A percentile compares a stretch with the other conserved stretches of the same genome.
These are phyloP conservation scores for Simplicillium aogashimaense DNA, from an alignment of 2,329 filamentous ascomycete genomes.

Conservation along the genomic window DNA sequence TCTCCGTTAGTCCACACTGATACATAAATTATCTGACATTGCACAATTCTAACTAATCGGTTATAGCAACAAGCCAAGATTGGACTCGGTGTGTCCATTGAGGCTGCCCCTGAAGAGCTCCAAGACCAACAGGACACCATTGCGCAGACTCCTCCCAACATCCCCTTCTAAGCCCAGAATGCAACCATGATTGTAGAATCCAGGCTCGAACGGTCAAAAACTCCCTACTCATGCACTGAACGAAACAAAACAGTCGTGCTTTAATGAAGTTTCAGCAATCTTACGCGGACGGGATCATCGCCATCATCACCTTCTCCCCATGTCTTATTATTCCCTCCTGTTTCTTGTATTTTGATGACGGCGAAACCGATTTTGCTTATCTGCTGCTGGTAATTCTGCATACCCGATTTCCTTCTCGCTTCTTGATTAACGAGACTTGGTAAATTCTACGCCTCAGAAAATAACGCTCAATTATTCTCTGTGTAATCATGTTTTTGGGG, in stretches of 20 bases:
- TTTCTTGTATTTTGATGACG: too few relatives aligned
- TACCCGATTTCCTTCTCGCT: too few relatives aligned
- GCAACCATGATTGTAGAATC: neutral
- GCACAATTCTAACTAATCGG: conserved; percentile 16
- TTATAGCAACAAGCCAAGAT: conserved; percentile 85
- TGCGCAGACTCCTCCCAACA: conserved; percentile 41
- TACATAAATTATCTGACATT: neutral
- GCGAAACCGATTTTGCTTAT: too few relatives aligned
- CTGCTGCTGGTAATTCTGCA: too few relatives aligned
- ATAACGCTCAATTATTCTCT: too few relatives aligned
- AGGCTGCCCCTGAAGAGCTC: conserved; percentile 74
- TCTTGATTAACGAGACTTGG: too few relatives aligned
- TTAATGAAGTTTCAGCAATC: too few relatives aligned
- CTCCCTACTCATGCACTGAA: too few relatives aligned
- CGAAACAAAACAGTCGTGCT: too few relatives aligned
- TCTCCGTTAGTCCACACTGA: conserved; percentile 57
- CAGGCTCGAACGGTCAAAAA: conserved; percentile 6
- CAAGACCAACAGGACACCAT: conserved; percentile 70
- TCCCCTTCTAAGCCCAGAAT: conserved; percentile 48
- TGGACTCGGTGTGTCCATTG: conserved; percentile 86
- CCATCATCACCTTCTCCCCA: conserved; percentile 1
- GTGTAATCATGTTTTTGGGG: too few relatives aligned
- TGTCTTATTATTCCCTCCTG: neutral
- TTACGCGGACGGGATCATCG: too few relatives aligned
- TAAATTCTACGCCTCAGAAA: too few relatives aligned